phyloP scores from a whole-genome alignment of 1,284 basidiomycete genomes.

The Coniophora puteana region DNA sequence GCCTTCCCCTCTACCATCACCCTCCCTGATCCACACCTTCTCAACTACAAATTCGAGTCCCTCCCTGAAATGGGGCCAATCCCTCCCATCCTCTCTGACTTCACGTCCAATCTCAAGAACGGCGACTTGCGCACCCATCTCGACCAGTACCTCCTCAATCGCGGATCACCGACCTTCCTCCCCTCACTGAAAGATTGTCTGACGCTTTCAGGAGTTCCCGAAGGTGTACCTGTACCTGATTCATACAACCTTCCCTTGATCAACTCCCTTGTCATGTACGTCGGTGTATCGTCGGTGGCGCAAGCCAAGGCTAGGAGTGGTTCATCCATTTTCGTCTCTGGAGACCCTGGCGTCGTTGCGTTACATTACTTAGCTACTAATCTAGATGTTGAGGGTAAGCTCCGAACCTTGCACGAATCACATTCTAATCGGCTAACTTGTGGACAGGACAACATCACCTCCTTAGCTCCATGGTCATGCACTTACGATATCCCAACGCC shows the following conservation, averaged over 20 bases:
- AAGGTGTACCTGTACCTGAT: constrained; percentile 48
- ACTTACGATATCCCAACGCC: constrained; percentile 95
- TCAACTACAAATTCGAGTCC: constrained; percentile 64
- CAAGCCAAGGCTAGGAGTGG: constrained; percentile 81
- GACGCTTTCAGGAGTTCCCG: constrained; percentile 47
- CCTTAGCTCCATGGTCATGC: constrained; percentile 86
- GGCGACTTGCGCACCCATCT: constrained; percentile 76
- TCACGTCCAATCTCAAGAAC: constrained; percentile 74
- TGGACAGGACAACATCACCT: constrained; percentile 86
- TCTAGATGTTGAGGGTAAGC: constrained; percentile 86
- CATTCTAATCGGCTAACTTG: constrained; percentile 10
- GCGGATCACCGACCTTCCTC: constrained; percentile 68
- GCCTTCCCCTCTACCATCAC: constrained; percentile 89
- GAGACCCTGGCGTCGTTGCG: constrained; percentile 79
- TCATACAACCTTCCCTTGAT: constrained; percentile 87
- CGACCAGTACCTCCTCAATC: constrained; percentile 80
- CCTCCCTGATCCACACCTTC: constrained; percentile 87
- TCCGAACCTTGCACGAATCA: not conserved
- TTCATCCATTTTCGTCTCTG: constrained; percentile 73
- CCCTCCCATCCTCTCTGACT: constrained; percentile 90
- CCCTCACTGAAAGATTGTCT: constrained; percentile 79
- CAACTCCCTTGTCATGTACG: constrained; percentile 93
- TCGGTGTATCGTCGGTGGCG: constrained; percentile 86
- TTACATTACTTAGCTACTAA: constrained; percentile 80
- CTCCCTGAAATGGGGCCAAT: constrained; percentile 88